Conservation (phyloP, 1,139 yeast species). For the Sugiyamaella japonica region DNA sequence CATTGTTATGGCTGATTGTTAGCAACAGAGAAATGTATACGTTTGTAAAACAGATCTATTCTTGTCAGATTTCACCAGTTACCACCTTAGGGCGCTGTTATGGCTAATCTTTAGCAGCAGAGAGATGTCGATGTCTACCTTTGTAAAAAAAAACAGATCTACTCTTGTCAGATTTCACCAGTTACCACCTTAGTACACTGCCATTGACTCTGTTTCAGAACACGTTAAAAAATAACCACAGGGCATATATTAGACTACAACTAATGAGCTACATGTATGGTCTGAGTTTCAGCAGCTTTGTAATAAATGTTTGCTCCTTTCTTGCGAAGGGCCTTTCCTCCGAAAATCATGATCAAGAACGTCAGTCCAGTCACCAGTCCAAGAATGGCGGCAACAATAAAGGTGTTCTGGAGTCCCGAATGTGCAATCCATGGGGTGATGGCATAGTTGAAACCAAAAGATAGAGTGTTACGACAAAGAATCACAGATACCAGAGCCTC, state of each 20-base stretch:
- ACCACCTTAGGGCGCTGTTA: too few species aligned
- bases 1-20: too few species aligned
- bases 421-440: constrained; percentile 51
- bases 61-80: too few species aligned
- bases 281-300: constrained; percentile 17
- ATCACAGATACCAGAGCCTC: constrained; percentile 51
- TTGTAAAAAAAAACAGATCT: too few species aligned
- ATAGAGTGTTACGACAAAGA: constrained; percentile 42
- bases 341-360: constrained; percentile 43
- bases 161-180: too few species aligned
- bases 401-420: constrained; percentile 48
- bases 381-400: constrained; percentile 48
- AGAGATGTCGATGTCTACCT: too few species aligned
- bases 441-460: constrained; percentile 52
- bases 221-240: background rate
- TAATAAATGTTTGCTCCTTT: constrained; percentile 21
- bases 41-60: too few species aligned
- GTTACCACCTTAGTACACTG: too few species aligned
- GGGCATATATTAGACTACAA: background rate
- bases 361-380: constrained; percentile 47
- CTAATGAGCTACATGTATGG: constrained; percentile 18
- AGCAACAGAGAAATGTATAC: too few species aligned
- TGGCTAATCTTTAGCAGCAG: too few species aligned
- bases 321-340: constrained; percentile 32
- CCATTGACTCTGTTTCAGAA: too few species aligned